Percentiles rank a stretch among this genome's conserved stretches.
phyloP scores from a whole-genome alignment of 2,329 filamentous ascomycete genomes.

The Macrophomina phaseolina region DNA sequence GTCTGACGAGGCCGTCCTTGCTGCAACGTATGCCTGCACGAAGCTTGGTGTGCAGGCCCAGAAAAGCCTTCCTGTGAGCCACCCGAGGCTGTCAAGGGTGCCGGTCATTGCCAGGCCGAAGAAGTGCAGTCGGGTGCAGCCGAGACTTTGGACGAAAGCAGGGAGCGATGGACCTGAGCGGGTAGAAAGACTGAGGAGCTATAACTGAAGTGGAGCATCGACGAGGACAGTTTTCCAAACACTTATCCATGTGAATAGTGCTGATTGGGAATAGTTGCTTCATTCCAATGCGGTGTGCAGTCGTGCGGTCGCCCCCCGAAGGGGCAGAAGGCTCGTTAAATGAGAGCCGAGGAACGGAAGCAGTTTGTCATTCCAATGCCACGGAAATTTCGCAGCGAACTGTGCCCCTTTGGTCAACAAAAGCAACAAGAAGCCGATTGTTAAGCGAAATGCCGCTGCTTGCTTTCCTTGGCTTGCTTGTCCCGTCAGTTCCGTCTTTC shows the following conservation, averaged over 20 bases:
- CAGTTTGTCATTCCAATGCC: neutral
- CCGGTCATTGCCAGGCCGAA: neutral
- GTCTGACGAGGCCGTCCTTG: neutral
- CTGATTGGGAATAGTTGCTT: neutral
- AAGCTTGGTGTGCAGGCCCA: constrained; percentile 4
- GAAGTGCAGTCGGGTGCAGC: too few relatives aligned
- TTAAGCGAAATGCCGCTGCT: neutral
- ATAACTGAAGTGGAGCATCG: too few relatives aligned
- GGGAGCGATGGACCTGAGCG: too few relatives aligned
- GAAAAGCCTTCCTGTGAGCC: neutral
- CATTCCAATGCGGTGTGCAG: neutral
- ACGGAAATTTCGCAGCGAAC: neutral
- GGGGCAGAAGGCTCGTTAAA: neutral
- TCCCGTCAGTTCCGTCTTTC: neutral
- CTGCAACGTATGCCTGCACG: neutral
- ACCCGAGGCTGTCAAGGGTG: neutral
- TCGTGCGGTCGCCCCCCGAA: neutral
- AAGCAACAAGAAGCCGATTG: neutral
- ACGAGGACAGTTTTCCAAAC: too few relatives aligned
- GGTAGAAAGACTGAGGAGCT: too few relatives aligned
- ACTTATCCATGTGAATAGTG: too few relatives aligned
- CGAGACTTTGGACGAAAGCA: too few relatives aligned
- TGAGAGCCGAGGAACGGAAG: neutral
- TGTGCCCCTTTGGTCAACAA: neutral
- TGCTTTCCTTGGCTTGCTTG: neutral